These are phyloP conservation scores for Sarocladiaceae sp. DNA, from an alignment of 2,329 filamentous ascomycete genomes.

Conservation along the genomic window DNA sequence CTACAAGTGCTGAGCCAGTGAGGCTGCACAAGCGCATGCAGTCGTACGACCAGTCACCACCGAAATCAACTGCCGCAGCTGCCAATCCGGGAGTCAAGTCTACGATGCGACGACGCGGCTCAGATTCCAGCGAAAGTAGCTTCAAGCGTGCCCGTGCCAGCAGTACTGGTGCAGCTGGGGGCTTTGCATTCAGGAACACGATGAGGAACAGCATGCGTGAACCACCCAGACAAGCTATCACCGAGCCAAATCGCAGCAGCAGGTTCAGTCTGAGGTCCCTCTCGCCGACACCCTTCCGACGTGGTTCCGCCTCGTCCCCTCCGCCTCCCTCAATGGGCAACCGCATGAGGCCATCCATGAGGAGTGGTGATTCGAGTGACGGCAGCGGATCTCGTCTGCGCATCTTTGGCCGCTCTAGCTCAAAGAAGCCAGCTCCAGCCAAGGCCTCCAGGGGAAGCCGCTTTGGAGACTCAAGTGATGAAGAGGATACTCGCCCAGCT, in stretches of 20 bases:
- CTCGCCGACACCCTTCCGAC: constrained; percentile 55
- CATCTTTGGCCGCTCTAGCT: constrained; percentile 32
- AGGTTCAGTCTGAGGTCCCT: constrained; percentile 64
- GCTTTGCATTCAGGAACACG: constrained; percentile 62
- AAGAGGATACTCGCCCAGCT: constrained; percentile 34
- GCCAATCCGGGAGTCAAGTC: constrained; percentile 21
- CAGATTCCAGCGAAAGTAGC: constrained; percentile 71
- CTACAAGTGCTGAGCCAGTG: constrained; percentile 12
- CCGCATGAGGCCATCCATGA: constrained; percentile 41
- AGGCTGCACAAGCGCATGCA: constrained; percentile 15
- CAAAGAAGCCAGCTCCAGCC: constrained; percentile 28
- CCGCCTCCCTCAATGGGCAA: constrained; percentile 24
- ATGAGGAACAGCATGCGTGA: constrained; percentile 49
- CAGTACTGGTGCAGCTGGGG: constrained; percentile 25
- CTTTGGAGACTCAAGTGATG: constrained; percentile 58
- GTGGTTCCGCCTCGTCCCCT: constrained; percentile 30
- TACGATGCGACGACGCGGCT: constrained; percentile 45
- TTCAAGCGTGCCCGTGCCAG: constrained; percentile 61
- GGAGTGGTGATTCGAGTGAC: constrained; percentile 30
- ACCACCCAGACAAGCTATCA: constrained; percentile 21
- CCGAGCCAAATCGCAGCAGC: constrained; percentile 32
- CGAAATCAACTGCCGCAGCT: constrained; percentile 13
- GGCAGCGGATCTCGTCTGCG: constrained; percentile 30
- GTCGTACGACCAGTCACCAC: constrained; percentile 15
- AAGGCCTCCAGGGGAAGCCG: constrained; percentile 39